Evolutionary conservation across 1,284 basidiomycete species (phyloP), one percentile per base, ranked within the genome.

Genomic region (Leccinum insolens): DNA sequence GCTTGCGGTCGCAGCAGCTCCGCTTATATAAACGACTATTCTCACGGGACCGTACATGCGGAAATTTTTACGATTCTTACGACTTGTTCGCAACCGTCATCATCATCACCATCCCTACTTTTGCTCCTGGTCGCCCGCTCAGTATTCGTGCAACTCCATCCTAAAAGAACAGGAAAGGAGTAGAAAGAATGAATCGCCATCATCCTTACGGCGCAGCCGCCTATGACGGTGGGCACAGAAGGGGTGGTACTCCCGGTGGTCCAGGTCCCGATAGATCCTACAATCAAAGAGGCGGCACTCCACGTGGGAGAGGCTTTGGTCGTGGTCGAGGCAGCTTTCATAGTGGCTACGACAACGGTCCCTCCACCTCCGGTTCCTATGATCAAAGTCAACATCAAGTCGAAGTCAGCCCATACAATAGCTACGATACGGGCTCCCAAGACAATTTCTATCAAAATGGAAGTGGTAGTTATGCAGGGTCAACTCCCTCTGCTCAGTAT

Each of bases 241-340:
- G 91, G 76, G 91, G 89, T 68, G 90, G 87, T 63, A 83, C 86
- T 70, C 85, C 86, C 37, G 81, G 84, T 72, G 88, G 86, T 72
- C 85, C 86, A 70, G 90, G 90, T 68, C 89, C 89, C 75, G 91
- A 93, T 80, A 88, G 91, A 83, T 83, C 85, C 71, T 88, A 89
- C 80, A 86, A 86, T 79, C 88, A 89, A 67, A 85, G 88, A 80
- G 87, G 89, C 70, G 84, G 85, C 67, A 79, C 84, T 67, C 80
- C 82, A 71, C 86, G 90, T 78, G 89, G 89, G 72, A 86, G 89
- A 81, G 88, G 88, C 62, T 85, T 85, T 73, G 84, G 85, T 72
- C 86, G 90, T 71, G 88, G 88, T 72, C 85, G 89, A 66, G 84
- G 85, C 63, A 80, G 69, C 83, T 86, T 70, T 82, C 85, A 86